Percentiles rank a stretch among this genome's conserved stretches.
Conservation (phyloP, 148 eudicot species). For the Persicaria maculosa region DNA sequence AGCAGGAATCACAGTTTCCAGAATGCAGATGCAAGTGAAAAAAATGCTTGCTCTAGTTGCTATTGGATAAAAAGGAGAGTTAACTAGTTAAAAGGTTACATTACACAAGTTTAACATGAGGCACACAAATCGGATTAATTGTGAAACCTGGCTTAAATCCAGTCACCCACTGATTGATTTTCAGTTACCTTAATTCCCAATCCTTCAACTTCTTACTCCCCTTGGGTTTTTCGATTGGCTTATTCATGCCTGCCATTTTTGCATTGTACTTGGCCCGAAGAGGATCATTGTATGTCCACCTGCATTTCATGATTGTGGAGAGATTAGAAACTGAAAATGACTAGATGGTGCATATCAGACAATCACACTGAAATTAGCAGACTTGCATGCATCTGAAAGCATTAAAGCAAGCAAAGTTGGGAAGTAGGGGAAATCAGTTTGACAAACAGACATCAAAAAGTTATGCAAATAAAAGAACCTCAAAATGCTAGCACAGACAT, state of each 20-base stretch:
- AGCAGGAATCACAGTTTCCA: too few species aligned
- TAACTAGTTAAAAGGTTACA: background rate
- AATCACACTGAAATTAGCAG: background rate
- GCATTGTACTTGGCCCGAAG: conserved; percentile 59
- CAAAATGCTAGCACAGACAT: background rate
- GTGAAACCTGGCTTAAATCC: background rate
- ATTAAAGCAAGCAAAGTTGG: background rate
- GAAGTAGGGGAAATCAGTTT: too few species aligned
- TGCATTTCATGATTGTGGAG: conserved; percentile 21
- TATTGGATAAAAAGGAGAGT: background rate
- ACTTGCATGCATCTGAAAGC: background rate
- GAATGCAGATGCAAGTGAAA: too few species aligned
- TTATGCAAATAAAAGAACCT: background rate
- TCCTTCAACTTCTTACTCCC: conserved; percentile 68
- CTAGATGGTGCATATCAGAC: background rate
- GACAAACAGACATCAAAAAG: background rate
- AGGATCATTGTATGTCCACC: conserved; percentile 68
- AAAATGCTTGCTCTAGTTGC: background rate
- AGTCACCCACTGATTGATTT: background rate
- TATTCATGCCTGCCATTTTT: conserved; percentile 72
- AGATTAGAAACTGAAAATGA: background rate
- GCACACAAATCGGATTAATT: background rate
- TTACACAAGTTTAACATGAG: background rate
- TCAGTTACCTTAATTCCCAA: conserved; percentile 31
- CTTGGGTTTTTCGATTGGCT: conserved; percentile 57